Percentiles rank a stretch among this genome's conserved stretches.
These are phyloP conservation scores for Pichia cactophila DNA, from an alignment of 1,139 yeast genomes.

Conservation along the genomic window DNA sequence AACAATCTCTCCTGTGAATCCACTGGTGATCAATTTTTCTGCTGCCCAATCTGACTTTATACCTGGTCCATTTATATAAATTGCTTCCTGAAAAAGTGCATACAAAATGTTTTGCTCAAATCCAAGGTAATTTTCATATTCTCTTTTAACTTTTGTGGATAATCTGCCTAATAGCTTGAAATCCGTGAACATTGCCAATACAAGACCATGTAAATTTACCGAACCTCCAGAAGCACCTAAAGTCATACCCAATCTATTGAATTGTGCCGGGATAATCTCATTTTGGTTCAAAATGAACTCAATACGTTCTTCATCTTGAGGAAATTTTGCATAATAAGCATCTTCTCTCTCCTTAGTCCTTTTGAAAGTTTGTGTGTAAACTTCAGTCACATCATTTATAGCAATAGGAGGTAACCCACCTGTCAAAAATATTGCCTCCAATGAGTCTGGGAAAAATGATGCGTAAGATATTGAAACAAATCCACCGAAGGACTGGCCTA, in stretches of 20 bases:
- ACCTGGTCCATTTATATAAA: conserved; percentile 40
- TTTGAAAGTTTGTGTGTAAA: conserved; percentile 40
- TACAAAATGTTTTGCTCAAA: conserved; percentile 50
- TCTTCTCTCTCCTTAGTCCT: conserved; percentile 41
- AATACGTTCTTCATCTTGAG: conserved; percentile 37
- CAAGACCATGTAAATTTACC: conserved; percentile 37
- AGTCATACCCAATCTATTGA: conserved; percentile 43
- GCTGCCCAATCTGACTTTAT: conserved; percentile 43
- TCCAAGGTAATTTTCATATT: conserved; percentile 30
- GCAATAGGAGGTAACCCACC: conserved; percentile 53
- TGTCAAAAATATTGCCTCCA: conserved; percentile 39
- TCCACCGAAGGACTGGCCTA: conserved; percentile 56
- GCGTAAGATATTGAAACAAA: conserved; percentile 44
- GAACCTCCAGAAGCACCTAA: conserved; percentile 49
- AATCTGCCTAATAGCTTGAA: conserved; percentile 30
- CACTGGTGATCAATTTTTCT: conserved; percentile 18
- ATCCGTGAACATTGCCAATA: conserved; percentile 35
- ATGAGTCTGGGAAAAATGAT: conserved; percentile 36
- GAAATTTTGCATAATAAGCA: conserved; percentile 42
- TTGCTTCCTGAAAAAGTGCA: conserved; percentile 51
- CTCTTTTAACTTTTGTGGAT: conserved; percentile 31
- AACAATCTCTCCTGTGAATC: conserved; percentile 55
- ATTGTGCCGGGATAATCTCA: conserved; percentile 33
- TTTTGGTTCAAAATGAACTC: conserved; percentile 30
- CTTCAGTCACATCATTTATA: conserved; percentile 37